phyloP scores from a whole-genome alignment of 106 monocot genomes.

The Allium cepa region DNA sequence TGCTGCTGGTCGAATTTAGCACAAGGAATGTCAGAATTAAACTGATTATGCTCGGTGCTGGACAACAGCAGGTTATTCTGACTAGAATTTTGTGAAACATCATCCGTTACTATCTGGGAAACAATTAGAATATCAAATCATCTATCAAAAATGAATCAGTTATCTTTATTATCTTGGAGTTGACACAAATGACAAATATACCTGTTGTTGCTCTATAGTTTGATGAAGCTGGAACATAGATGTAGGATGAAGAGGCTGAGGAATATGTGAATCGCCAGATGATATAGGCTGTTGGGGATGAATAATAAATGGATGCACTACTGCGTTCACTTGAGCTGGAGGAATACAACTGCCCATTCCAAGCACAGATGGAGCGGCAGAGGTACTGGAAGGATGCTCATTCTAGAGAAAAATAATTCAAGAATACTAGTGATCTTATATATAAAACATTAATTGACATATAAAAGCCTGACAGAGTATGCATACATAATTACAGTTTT shows the following conservation, averaged over 20 bases:
- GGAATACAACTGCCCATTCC: slow-evolving; percentile 44
- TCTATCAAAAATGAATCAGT: not conserved
- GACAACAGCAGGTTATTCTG: slow-evolving; percentile 31
- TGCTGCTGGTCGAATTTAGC: slow-evolving; percentile 19
- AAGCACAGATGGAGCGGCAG: slow-evolving; percentile 39
- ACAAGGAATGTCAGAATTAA: slow-evolving; percentile 31
- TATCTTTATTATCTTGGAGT: not conserved
- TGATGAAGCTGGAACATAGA: slow-evolving; percentile 21
- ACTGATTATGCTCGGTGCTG: slow-evolving; percentile 21
- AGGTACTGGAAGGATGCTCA: slow-evolving; percentile 29
- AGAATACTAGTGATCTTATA: not conserved
- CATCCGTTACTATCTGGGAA: slow-evolving; percentile 14
- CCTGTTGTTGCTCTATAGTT: slow-evolving; percentile 53
- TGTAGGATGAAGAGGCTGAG: slow-evolving; percentile 39
- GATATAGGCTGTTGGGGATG: slow-evolving; percentile 61
- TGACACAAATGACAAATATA: slow-evolving; percentile 10
- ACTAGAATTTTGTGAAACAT: slow-evolving; percentile 21
- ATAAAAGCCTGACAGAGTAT: too few relatives aligned
- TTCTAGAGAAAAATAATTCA: slow-evolving; percentile 18
- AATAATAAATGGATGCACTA: slow-evolving; percentile 57
- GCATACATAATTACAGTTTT: too few relatives aligned
- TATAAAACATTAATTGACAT: too few relatives aligned
- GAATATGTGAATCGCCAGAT: slow-evolving; percentile 32
- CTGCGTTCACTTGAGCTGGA: slow-evolving; percentile 43
- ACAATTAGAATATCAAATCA: slow-evolving; percentile 1